phyloP scores from a whole-genome alignment of 2,329 filamentous ascomycete genomes.

The Aspergillus ibericus region DNA sequence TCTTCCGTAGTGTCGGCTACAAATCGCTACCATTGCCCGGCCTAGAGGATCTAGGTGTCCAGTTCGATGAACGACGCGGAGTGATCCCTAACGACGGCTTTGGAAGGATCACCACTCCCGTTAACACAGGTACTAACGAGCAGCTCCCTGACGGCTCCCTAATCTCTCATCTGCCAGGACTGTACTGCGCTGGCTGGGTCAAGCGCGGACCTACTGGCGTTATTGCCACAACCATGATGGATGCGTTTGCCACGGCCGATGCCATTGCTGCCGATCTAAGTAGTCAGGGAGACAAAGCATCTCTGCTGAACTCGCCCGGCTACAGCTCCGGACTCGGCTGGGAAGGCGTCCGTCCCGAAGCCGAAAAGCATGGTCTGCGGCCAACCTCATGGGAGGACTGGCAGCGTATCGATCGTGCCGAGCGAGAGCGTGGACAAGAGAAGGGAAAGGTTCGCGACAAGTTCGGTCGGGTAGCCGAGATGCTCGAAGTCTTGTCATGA shows the following conservation, averaged over 20 bases:
- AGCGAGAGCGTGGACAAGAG: conserved; percentile 64
- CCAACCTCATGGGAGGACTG: conserved; percentile 82
- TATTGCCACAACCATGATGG: conserved; percentile 93
- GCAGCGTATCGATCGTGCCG: conserved; percentile 77
- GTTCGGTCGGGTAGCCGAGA: conserved; percentile 57
- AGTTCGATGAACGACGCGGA: conserved; percentile 73
- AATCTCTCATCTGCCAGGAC: conserved; percentile 61
- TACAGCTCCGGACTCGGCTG: conserved; percentile 62
- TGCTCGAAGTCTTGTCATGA: conserved; percentile 50
- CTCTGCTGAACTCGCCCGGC: conserved; percentile 49
- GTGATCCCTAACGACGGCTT: conserved; percentile 79
- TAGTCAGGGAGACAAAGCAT: conserved; percentile 23
- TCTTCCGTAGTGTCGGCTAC: conserved; percentile 95
- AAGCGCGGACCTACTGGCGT: conserved; percentile 93
- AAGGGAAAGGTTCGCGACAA: conserved; percentile 78
- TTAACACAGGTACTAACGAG: conserved; percentile 21
- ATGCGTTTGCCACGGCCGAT: conserved; percentile 87
- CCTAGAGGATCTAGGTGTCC: conserved; percentile 69
- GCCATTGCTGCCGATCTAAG: conserved; percentile 78
- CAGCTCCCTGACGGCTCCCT: conserved; percentile 38
- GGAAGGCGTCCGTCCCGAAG: conserved; percentile 69
- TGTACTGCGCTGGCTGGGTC: conserved; percentile 96
- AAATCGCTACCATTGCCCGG: conserved; percentile 76
- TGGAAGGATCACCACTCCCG: conserved; percentile 64
- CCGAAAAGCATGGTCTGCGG: conserved; percentile 55